Evolutionary conservation across 2,329 filamentous ascomycete species (phyloP), one percentile per base, ranked within the genome.

Genomic region (Mollisiaceae sp.): DNA sequence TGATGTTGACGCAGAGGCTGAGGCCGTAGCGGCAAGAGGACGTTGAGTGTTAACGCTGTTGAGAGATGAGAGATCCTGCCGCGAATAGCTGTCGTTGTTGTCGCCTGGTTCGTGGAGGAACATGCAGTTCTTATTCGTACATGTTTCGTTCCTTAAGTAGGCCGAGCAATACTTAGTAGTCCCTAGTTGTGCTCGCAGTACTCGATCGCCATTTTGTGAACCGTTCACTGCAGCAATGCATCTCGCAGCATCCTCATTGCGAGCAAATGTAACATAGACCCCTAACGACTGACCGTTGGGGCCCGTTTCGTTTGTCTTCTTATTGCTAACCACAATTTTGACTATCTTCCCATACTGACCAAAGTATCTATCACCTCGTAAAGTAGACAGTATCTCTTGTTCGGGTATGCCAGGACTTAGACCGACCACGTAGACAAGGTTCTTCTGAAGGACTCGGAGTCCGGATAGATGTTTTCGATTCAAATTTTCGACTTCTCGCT

Each of bases 91-190:
- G 75, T 98, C 94, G 71, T 95, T 94, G 73, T 97, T 95, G 75
- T 99, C 95, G n/a, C 95, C 96, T 45, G 95, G 91, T 79, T 99
- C 96, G 75, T 99, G 95, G 59, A 99, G 80, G 78, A 99, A 99
- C 87, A 97, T 99, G 82, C 95, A 99, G 69, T 95, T 94, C 60
- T 94, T 89, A 75, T 99, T 99, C 64, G 92, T 93, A 79, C 95
- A 99, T 70, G 90, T 91, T 78, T 99, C 95, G 71, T 96, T 93
- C 65, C 96, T 91, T 20, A 99, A 84, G 83, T 96, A 99, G 4
- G 95, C 94, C 0, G 95, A 99, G 78, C 95, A 99, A 78, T 99
- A 99, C 77, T 99, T 99, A 4, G 95, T 99, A 0, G 95, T 99
- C 27, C 95, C 95, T 61, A 89, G 79, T 75, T 88, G 89, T 4